Conservation (phyloP, 805 yeast species). For the Candida caryicola region DNA sequence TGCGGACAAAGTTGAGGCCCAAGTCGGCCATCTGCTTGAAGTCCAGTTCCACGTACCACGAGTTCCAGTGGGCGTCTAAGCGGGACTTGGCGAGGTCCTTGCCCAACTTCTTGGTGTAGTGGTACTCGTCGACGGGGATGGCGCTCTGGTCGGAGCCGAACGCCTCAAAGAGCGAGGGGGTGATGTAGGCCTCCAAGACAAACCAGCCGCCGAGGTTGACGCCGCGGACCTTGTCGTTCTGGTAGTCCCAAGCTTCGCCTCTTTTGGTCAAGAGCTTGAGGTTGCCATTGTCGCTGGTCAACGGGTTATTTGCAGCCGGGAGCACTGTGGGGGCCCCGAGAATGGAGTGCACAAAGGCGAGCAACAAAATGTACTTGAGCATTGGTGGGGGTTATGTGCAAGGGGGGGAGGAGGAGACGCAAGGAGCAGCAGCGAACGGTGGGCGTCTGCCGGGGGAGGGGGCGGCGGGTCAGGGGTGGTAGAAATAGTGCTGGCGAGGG, state of each 20-base stretch:
- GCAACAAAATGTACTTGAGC: background rate
- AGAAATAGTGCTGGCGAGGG: no score
- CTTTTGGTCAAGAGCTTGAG: constrained; percentile 17
- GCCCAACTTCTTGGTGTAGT: constrained; percentile 60
- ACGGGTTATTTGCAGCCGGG: constrained; percentile 5
- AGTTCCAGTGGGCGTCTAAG: constrained; percentile 69
- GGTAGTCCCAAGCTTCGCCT: constrained; percentile 31
- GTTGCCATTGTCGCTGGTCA: constrained; percentile 5
- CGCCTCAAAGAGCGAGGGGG: constrained; percentile 68
- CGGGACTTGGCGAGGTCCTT: constrained; percentile 49
- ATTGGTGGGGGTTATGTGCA: no score
- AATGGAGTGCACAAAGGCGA: background rate
- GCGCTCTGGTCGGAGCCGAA: constrained; percentile 44
- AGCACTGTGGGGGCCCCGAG: constrained; percentile 3
- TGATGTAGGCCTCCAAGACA: constrained; percentile 81
- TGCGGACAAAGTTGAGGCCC: constrained; percentile 82
- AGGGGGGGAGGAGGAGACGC: no score
- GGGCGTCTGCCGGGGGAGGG: no score
- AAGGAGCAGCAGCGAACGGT: no score
- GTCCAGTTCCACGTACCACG: constrained; percentile 75
- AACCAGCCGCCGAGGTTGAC: constrained; percentile 91
- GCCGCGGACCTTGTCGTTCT: constrained; percentile 49
- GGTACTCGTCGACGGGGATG: constrained; percentile 82
- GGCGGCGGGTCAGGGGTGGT: no score
- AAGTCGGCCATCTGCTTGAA: constrained; percentile 53